phyloP scores from a whole-genome alignment of 169 alveolate species.

The Plasmodium inui region DNA sequence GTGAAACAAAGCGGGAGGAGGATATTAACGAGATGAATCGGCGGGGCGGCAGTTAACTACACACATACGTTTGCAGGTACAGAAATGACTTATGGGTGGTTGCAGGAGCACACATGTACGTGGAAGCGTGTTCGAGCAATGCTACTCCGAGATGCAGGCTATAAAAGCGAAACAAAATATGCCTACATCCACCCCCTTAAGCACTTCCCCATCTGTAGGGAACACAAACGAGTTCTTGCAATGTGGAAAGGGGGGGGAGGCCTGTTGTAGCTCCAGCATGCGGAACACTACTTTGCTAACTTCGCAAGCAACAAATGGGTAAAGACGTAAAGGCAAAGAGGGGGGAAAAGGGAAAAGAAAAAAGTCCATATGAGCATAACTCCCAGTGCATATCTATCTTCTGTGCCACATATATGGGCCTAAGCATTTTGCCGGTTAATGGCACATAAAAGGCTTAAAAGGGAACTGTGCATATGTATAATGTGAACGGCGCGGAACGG shows the following conservation, averaged over 20 bases:
- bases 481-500: not conserved
- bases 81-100: not conserved
- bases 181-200: not conserved
- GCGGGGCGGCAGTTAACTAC: not conserved
- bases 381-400: not conserved
- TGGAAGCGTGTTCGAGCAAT: not conserved
- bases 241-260: not conserved
- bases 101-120: not conserved
- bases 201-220: not conserved
- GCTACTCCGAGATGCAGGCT: not conserved
- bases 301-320: not conserved
- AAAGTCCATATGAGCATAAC: not conserved
- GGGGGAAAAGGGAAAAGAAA: not conserved
- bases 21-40: conserved; percentile 31
- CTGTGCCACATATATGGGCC: not conserved
- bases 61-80: not conserved
- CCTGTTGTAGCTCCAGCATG: not conserved
- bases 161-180: not conserved
- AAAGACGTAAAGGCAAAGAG: not conserved
- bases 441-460: not conserved
- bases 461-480: not conserved
- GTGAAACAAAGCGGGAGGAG: conserved; percentile 35
- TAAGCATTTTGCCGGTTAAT: not conserved
- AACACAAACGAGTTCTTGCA: not conserved
- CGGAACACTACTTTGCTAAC: not conserved